Base-by-base conservation (phyloP, 148 eudicot genomes). In the Nyssa sinensis region DNA sequence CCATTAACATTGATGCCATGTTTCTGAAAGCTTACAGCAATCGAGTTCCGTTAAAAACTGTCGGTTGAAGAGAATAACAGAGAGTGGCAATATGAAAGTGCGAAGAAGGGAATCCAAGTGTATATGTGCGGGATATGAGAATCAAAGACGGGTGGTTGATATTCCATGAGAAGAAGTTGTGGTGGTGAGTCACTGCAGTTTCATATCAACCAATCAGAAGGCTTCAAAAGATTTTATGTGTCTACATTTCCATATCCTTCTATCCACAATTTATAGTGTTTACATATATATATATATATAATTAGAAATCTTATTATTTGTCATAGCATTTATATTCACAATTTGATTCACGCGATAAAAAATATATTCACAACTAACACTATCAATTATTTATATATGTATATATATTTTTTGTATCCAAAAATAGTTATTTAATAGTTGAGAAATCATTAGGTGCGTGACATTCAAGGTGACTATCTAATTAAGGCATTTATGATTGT, bases 1-100 rank as follows among this genome's bases (percentile, higher is more conserved):
- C 85, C 81, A 80, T 80, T 72, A 82, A 70, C 85, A 81, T 81
- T 25, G 92, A 82, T 67, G 91, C 91, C 89, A 87, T 65, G 19
- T 55, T 39, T 13, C 60, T 17, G 31, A 51, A 37, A 72, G 23
- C 62, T 63, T 49, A 12, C 4, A 60, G 49, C n/a, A 2, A n/a
- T 31, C 19, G 17, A 24, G 32, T 7, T 0, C 35, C 33, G 21
- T 49, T 53, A 61, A 8, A 74, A 37, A 4, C 4, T 74, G 27
- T 41, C 5, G 33, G 44, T 62, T 19, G 13, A 21, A 73, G 55
- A 17, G 19, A 69, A 44, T 29, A 13, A 39, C n/a, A n/a, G 31
- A 39, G 49, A 41, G 65, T 70, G 23, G 67, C 32, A 62, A 72
- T 64, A 75, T 69, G 39, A 66, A 74, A 62, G 57, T 39, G 69